Evolutionary conservation across 2,329 filamentous ascomycete genomes (phyloP), one percentile per base, ranked within the genome.

Genomic region (Podosphaera leucotricha): DNA sequence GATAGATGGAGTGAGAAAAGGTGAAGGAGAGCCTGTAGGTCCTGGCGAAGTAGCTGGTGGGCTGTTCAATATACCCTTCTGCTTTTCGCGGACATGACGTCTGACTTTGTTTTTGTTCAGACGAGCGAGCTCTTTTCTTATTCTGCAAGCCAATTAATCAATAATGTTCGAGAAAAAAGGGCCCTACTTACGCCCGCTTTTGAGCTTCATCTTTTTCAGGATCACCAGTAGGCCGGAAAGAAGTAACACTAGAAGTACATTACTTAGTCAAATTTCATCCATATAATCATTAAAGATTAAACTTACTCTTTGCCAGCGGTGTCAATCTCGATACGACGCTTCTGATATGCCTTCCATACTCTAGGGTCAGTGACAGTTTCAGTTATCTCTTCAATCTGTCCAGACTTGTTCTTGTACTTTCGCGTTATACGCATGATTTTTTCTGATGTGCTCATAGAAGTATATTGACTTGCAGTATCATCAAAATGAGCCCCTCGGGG

Each of bases 51-150:
- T 44, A 21, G 36, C 24, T 41, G 46, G 47, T 30, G 46, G 26
- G 20, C 28, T 46, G 3, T 42, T 41, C 2, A 62, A 57, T 39
- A 66, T 64, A 30, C 74, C 77, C 61, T 92, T 94, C 55, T 84
- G 80, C 57, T 87, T 86, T 59, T 95, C 87, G 55, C 87, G 84
- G 48, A 82, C 83, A 56, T 87, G 77, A 49, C 86, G 75, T 50
- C 87, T 79, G 50, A 92, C 86, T 53, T 84, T 84, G 65, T 95
- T 98, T 55, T 86, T 81, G 56, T 90, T 73, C 26, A 98, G 72
- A 51, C 90, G 80, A 43, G 75, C 75, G 44, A 92, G 71, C 60
- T 95, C 87, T 52, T 72, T 71, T 54, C 76, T 67, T 48, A 85
- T 66, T 46, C 76, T 80, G 44, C 44, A 41, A 24, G 2, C n/a